Evolutionary conservation across 2,329 filamentous ascomycete genomes (phyloP).

Genomic region (Bipolaris cookei): DNA sequence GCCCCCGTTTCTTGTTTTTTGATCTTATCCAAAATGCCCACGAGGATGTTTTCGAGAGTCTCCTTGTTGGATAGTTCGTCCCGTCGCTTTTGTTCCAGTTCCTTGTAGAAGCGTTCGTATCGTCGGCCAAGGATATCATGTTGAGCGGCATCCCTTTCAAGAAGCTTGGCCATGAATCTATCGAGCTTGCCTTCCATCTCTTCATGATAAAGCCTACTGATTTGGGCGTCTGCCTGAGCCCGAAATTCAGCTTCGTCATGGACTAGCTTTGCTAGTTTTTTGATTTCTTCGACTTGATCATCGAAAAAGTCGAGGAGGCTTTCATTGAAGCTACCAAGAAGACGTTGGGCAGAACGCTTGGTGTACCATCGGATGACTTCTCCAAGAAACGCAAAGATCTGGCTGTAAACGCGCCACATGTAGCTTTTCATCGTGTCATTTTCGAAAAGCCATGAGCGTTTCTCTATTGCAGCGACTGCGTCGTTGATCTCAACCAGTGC

Average conservation of each 20-base stretch:
- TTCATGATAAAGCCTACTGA: not conserved
- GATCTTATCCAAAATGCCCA: not conserved
- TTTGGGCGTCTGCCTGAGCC: conserved; percentile 1
- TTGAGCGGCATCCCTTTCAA: not conserved
- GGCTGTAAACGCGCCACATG: conserved; percentile 2
- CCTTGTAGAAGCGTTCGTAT: not conserved
- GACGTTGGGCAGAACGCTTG: not conserved
- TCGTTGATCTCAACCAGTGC: not conserved
- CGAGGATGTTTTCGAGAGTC: not conserved
- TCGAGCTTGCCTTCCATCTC: conserved; percentile 1
- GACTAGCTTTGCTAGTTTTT: not conserved
- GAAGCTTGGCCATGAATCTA: not conserved
- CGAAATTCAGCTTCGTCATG: not conserved
- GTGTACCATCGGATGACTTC: conserved; percentile 3
- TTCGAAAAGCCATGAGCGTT: conserved; percentile 1
- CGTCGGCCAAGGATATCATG: not conserved
- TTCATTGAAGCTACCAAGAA: not conserved
- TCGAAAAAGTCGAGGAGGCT: not conserved
- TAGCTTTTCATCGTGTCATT: not conserved
- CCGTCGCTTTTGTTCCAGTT: not conserved
- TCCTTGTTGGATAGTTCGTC: not conserved
- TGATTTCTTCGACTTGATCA: not conserved
- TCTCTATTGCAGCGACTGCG: conserved; percentile 1
- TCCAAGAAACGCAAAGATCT: conserved; percentile 1
- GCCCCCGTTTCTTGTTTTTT: not conserved